Evolutionary conservation across 208 protist genomes (phyloP), one percentile per base, ranked within the genome.

Genomic region (Trypanosomatidae sp.): DNA sequence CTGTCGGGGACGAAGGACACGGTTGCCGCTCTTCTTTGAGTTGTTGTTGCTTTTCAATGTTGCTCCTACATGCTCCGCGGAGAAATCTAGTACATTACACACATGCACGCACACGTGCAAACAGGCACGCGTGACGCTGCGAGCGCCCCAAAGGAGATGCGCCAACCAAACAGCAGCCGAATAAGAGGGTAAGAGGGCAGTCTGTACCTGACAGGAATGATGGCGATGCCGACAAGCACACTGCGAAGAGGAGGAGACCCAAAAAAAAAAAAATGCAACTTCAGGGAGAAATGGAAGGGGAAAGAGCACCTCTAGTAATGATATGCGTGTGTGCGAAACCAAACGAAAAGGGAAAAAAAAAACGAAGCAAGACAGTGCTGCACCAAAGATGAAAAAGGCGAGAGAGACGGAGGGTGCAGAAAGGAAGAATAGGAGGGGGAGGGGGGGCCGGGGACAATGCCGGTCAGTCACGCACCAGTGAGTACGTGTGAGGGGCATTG

Each of bases 1-100:
- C 36, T 47, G 60, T 65, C 7, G 25, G 19, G 36, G 22, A 25
- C 8, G 19, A 44, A 46, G 39, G 19, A 46, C 25, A 46, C 25
- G 33, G 8, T 13, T 65, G 39, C 2, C 7, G 13, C 39, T 41
- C 33, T 9, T 65, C 36, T 10, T 47, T 3, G 36, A 39, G 36
- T 30, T 28, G 7, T n/a, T 47, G 25, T 44, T 65, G 44, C 6
- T 13, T 15, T 25, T 44, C 13, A 22, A 39, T 65, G 60, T 65
- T 65, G 41, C 36, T 47, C 39, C 39, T 44, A 19, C 44, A 65
- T 65, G 30, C 60, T 65, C 28, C 22, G 8, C 46, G 17, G 60
- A 47, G 41, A 12, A 41, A 65, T 65, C 60, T 65, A 65, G 60
- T 65, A 65, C 60, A 64, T 64, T 64, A 65, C 39, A 65, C 22